Evolutionary conservation across 1,284 basidiomycete genomes (phyloP).

Genomic region (Cutaneotrichosporon spelunceum): DNA sequence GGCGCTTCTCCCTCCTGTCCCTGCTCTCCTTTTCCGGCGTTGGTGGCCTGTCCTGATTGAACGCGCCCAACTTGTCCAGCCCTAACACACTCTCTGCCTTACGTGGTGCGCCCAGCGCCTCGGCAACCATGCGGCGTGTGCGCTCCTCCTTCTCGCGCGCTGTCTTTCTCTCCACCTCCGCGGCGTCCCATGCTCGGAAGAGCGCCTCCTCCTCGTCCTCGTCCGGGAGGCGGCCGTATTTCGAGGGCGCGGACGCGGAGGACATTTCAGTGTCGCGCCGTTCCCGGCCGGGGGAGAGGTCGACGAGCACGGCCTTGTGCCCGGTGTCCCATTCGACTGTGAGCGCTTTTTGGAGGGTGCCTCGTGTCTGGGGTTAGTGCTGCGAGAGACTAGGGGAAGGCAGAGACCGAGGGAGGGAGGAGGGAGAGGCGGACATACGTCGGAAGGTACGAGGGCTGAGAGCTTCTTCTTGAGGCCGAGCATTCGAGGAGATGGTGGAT

Average conservation of each 20-base stretch:
- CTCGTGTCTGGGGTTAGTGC: neutral
- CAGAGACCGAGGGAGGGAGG: neutral
- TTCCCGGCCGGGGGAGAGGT: slow-evolving; percentile 29
- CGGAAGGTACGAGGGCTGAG: slow-evolving; percentile 23
- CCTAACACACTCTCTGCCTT: neutral
- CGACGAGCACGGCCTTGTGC: slow-evolving; percentile 44
- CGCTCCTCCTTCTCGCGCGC: neutral
- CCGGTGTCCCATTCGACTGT: slow-evolving; percentile 44
- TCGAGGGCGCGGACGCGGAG: neutral
- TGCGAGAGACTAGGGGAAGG: too few relatives aligned
- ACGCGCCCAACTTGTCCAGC: neutral
- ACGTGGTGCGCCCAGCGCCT: neutral
- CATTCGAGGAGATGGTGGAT: slow-evolving; percentile 10
- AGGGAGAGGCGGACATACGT: slow-evolving; percentile 19
- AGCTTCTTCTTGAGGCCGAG: slow-evolving; percentile 29
- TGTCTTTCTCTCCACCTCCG: neutral
- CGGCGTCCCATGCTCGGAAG: neutral
- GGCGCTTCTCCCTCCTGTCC: too few relatives aligned
- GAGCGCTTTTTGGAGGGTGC: slow-evolving; percentile 39
- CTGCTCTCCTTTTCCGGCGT: neutral
- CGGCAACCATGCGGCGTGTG: neutral
- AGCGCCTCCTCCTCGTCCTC: slow-evolving; percentile 27
- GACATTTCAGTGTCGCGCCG: slow-evolving; percentile 35
- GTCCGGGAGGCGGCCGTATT: slow-evolving; percentile 36
- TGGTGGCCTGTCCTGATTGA: neutral